Conservation (phyloP, 352 stramenopile genomes). For the Blastocystis sp. region DNA sequence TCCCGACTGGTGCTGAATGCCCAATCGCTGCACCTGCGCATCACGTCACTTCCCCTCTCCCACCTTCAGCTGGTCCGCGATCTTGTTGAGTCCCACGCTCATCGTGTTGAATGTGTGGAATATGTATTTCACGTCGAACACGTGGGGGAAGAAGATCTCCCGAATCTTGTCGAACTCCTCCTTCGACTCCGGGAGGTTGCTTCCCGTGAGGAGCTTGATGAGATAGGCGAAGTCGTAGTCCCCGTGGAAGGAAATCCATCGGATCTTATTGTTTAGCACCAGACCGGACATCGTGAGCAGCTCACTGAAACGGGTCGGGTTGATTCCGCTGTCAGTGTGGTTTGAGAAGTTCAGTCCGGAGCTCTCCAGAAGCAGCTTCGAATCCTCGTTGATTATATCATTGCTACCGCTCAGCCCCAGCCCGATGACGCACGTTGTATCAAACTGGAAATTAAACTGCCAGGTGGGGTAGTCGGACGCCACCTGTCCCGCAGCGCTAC, state of each 20-base stretch:
- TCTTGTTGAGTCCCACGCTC: constrained; percentile 47
- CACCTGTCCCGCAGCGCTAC: constrained; percentile 23
- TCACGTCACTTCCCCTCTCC: neutral
- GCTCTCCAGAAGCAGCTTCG: constrained; percentile 18
- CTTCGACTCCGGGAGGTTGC: constrained; percentile 36
- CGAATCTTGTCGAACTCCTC: constrained; percentile 43
- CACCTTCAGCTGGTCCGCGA: constrained; percentile 66
- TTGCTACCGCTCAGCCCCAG: constrained; percentile 24
- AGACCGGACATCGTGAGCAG: constrained; percentile 67
- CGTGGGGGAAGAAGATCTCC: constrained; percentile 66
- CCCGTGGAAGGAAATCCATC: constrained; percentile 69
- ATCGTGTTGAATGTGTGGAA: constrained; percentile 22
- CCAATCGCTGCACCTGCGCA: constrained; percentile 37
- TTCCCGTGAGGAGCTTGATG: constrained; percentile 47
- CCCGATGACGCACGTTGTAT: constrained; percentile 17
- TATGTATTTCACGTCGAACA: constrained; percentile 69
- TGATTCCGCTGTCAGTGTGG: constrained; percentile 7
- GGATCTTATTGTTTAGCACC: constrained; percentile 60
- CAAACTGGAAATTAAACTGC: constrained; percentile 70
- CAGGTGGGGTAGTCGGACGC: constrained; percentile 54
- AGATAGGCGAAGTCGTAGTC: constrained; percentile 69
- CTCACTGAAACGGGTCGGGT: constrained; percentile 57
- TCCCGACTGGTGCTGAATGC: constrained; percentile 60
- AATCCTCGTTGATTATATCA: constrained; percentile 54
- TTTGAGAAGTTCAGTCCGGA: constrained; percentile 53